Percentiles rank a stretch among this genome's conserved stretches.
Evolutionary conservation across 2,329 filamentous ascomycete genomes (phyloP).

Genomic region (Cladosporium sp.): DNA sequence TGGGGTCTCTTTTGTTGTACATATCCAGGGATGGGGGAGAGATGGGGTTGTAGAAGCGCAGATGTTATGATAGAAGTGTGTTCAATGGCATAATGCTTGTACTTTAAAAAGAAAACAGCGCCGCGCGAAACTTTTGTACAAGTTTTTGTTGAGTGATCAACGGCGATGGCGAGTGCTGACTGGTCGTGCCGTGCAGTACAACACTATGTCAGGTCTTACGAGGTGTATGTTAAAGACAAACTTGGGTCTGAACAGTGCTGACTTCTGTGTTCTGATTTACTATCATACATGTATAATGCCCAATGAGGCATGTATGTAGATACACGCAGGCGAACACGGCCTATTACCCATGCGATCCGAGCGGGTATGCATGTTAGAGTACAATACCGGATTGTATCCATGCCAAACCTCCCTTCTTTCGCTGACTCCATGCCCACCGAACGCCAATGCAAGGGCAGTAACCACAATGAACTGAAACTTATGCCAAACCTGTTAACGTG

Average conservation of each 20-base stretch:
- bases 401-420: not conserved
- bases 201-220: no score
- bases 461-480: not conserved
- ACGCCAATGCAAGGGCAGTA: not conserved
- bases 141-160: not conserved
- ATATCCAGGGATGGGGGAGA: not conserved
- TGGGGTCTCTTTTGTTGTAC: constrained; percentile 4
- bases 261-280: not conserved
- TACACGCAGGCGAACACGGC: not conserved
- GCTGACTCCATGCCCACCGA: not conserved
- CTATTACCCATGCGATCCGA: not conserved
- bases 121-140: not conserved
- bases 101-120: not conserved
- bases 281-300: not conserved
- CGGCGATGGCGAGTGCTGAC: not conserved
- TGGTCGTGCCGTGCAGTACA: no score
- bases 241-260: no score
- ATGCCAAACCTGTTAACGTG: constrained; percentile 3
- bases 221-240: no score
- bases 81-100: constrained; percentile 7
- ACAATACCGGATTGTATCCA: not conserved
- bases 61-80: not conserved
- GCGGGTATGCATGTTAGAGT: not conserved
- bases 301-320: not conserved
- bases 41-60: not conserved